These are phyloP conservation scores for Xylaria polymorpha DNA, from an alignment of 2,329 filamentous ascomycete genomes.

Conservation along the genomic window DNA sequence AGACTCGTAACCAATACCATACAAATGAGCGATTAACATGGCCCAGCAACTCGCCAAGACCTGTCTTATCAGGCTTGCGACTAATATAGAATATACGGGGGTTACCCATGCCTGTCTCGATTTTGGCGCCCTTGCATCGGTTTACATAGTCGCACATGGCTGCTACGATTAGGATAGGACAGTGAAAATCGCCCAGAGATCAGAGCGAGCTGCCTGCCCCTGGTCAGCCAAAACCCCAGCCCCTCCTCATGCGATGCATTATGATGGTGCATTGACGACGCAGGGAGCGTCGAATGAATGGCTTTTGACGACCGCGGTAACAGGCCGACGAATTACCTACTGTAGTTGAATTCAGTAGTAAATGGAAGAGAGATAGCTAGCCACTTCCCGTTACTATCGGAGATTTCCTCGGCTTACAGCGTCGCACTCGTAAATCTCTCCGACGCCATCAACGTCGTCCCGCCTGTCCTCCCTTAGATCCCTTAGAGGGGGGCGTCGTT, in stretches of 20 bases:
- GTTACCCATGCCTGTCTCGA: conserved; percentile 25
- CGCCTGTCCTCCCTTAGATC: conserved; percentile 13
- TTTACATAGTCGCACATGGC: conserved; percentile 32
- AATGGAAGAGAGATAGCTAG: conserved; percentile 12
- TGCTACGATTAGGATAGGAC: conserved; percentile 30
- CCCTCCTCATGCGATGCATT: conserved; percentile 33
- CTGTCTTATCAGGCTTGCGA: conserved; percentile 7
- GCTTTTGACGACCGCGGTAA: conserved; percentile 16
- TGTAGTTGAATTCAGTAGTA: neutral
- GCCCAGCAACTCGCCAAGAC: neutral
- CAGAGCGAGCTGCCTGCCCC: conserved; percentile 21
- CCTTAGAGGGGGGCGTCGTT: conserved; percentile 12
- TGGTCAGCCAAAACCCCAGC: conserved; percentile 24
- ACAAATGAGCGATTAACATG: conserved; percentile 6
- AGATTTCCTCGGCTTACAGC: conserved; percentile 37
- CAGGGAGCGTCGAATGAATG: conserved; percentile 21
- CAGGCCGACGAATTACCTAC: conserved; percentile 6
- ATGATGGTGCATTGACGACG: conserved; percentile 29
- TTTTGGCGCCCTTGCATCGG: conserved; percentile 34
- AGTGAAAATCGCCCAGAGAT: conserved; percentile 26
- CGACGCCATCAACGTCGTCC: conserved; percentile 28
- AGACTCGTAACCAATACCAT: neutral
- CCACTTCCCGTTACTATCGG: conserved; percentile 23
- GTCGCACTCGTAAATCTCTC: conserved; percentile 33
- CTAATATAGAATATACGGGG: conserved; percentile 18